Evolutionary conservation across 2,329 filamentous ascomycete species (phyloP).

Genomic region (Capronia epimyces): DNA sequence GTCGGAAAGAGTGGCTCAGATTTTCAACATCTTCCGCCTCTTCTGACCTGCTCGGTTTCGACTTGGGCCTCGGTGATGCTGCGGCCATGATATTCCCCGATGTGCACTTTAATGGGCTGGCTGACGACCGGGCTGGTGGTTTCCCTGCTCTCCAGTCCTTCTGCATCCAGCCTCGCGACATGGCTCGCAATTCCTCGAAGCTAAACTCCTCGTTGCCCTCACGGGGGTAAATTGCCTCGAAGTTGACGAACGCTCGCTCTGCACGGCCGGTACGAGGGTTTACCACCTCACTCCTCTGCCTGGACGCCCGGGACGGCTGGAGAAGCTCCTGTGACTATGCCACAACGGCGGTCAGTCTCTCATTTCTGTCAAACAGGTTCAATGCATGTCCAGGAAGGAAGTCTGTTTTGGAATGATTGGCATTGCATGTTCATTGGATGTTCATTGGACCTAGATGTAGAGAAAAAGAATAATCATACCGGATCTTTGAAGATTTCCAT

Average conservation of each 20-base stretch:
- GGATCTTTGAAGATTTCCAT: constrained; percentile 91
- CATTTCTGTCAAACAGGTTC: constrained; percentile 30
- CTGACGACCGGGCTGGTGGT: not conserved
- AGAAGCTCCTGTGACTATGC: constrained; percentile 22
- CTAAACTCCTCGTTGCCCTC: constrained; percentile 70
- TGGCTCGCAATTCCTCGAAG: constrained; percentile 86
- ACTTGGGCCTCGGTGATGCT: constrained; percentile 5
- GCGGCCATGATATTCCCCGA: constrained; percentile 5
- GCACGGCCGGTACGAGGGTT: constrained; percentile 77
- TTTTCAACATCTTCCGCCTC: constrained; percentile 32
- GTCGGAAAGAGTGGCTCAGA: constrained; percentile 21
- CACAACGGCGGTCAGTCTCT: constrained; percentile 31
- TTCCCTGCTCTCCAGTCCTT: constrained; percentile 47
- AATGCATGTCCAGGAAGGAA: constrained; percentile 47
- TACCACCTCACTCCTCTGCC: constrained; percentile 71
- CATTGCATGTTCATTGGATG: constrained; percentile 14
- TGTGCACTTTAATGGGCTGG: constrained; percentile 3
- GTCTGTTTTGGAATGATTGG: constrained; percentile 1
- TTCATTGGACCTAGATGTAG: constrained; percentile 24
- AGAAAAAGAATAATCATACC: constrained; percentile 62
- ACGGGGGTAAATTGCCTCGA: constrained; percentile 78
- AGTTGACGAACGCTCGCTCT: constrained; percentile 81
- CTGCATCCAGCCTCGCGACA: constrained; percentile 61
- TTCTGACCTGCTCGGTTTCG: constrained; percentile 14
- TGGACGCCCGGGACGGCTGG: constrained; percentile 55